Conservation (phyloP, 73 alveolate genomes). For the Paramecium octaurelia region DNA sequence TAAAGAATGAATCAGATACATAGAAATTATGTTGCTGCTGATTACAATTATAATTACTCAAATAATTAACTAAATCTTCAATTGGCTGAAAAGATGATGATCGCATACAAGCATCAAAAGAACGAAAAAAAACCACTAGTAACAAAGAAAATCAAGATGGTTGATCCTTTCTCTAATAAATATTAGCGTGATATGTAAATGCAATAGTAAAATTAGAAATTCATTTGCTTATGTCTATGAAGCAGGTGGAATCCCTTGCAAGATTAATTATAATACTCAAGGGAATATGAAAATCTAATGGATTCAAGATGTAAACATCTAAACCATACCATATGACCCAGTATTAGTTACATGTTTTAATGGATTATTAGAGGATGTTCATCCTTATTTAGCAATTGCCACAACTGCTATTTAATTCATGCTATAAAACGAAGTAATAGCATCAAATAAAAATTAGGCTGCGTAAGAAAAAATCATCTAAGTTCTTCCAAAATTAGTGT, state of each 20-base stretch:
- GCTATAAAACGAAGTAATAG: constrained; percentile 69
- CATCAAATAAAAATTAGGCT: neutral
- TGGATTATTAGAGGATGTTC: constrained; percentile 91
- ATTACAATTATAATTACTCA: neutral
- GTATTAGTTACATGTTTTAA: constrained; percentile 88
- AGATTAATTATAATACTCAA: constrained; percentile 74
- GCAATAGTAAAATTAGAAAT: neutral
- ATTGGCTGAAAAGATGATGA: neutral
- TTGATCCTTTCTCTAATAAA: constrained; percentile 44
- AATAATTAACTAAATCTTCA: neutral
- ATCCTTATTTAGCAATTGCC: constrained; percentile 88
- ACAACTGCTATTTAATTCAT: constrained; percentile 77
- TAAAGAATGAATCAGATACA: neutral
- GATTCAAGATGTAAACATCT: constrained; percentile 68
- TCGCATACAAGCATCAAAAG: neutral
- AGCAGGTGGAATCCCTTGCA: constrained; percentile 96
- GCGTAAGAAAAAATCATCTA: constrained; percentile 70
- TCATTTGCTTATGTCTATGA: constrained; percentile 88
- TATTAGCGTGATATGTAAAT: constrained; percentile 29
- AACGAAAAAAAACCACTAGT: neutral
- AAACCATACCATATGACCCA: constrained; percentile 88
- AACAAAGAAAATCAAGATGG: constrained; percentile 25
- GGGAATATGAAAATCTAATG: constrained; percentile 84
- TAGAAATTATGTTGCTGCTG: neutral
- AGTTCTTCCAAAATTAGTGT: constrained; percentile 65